These are phyloP conservation scores for Tuber umbilicatum DNA, from an alignment of 495 filamentous ascomycete genomes.

Conservation along the genomic window DNA sequence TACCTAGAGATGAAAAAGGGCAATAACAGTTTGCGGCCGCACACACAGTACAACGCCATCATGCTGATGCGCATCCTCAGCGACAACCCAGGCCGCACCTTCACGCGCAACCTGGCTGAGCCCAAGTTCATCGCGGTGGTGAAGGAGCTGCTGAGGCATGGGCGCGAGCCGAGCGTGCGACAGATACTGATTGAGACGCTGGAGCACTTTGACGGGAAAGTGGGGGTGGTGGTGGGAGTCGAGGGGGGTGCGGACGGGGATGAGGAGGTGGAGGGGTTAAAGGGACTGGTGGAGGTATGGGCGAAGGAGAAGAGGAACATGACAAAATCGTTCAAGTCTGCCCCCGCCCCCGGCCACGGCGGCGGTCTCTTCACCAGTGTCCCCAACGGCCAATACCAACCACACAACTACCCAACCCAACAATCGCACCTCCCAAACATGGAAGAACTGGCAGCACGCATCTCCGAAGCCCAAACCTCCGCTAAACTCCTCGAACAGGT, in stretches of 20 bases:
- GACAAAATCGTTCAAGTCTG: constrained; percentile 38
- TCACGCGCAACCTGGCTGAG: constrained; percentile 66
- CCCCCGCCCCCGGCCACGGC: constrained; percentile 3
- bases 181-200: constrained; percentile 83
- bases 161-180: constrained; percentile 66
- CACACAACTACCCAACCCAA: constrained; percentile 29
- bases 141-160: constrained; percentile 67
- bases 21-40: constrained; percentile 11
- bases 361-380: neutral
- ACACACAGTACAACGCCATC: constrained; percentile 82
- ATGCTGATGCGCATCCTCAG: constrained; percentile 90
- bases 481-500: constrained; percentile 87
- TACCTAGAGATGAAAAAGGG: constrained; percentile 51
- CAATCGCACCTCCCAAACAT: constrained; percentile 60
- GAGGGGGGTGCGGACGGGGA: constrained; percentile 45
- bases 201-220: constrained; percentile 58
- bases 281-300: constrained; percentile 72
- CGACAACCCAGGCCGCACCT: constrained; percentile 84
- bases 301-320: constrained; percentile 70
- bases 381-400: constrained; percentile 8
- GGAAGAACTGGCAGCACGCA: constrained; percentile 70
- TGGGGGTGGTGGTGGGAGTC: neutral
- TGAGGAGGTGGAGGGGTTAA: constrained; percentile 63
- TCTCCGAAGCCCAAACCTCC: constrained; percentile 83
- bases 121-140: constrained; percentile 66